Percentiles rank a stretch among this genome's conserved stretches.
Conservation (phyloP, 2,329 filamentous ascomycete species). For the Trichoderma sp. region DNA sequence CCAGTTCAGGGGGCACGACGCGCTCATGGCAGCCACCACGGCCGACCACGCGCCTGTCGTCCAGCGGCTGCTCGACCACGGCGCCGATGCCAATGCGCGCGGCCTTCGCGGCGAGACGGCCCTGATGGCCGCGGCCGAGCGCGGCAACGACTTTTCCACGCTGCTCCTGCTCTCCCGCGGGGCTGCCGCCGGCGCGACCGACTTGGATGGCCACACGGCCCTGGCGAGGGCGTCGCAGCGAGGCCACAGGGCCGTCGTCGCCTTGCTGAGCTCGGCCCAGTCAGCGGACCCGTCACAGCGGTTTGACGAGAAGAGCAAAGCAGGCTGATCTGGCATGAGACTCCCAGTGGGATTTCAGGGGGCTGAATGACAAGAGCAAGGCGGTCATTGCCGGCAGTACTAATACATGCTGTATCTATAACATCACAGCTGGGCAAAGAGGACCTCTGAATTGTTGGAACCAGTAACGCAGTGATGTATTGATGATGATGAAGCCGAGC, state of each 20-base stretch:
- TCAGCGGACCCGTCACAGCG: neutral
- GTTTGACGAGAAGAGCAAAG: neutral
- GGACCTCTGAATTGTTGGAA: too few relatives aligned
- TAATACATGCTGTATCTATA: neutral
- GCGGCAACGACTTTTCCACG: neutral
- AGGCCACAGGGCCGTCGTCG: neutral
- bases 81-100: slow-evolving; percentile 6
- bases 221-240: neutral
- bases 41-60: neutral
- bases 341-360: neutral
- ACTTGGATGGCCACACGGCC: neutral
- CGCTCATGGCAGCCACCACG: neutral
- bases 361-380: neutral
- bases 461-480: too few relatives aligned
- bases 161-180: neutral
- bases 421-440: neutral
- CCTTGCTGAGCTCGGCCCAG: neutral
- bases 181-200: neutral
- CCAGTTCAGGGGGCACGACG: neutral
- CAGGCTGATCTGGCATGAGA: too few relatives aligned
- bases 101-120: neutral
- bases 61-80: slow-evolving; percentile 19
- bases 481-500: too few relatives aligned
- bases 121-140: neutral
- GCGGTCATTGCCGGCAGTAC: neutral